Base-by-base conservation (phyloP, 192 early-diverging fungal genomes). In the Lobosporangium transversale region DNA sequence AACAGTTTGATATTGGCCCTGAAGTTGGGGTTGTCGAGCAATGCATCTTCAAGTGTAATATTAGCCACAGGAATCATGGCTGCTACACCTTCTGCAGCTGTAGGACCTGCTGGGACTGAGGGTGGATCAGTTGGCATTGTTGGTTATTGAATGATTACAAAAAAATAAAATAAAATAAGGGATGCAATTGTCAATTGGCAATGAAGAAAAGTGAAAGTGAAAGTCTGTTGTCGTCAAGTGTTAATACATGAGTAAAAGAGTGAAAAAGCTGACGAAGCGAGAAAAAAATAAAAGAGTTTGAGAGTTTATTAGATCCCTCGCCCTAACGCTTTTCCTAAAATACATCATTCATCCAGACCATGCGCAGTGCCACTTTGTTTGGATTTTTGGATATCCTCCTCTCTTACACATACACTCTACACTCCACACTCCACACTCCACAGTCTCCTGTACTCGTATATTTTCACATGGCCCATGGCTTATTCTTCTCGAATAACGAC, bases 11-110 rank as follows among this genome's bases (percentile, higher is more conserved):
- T 73, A 63, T 85, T 88, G 53, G 84, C 79, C 6, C 86, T 79
- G 49, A 81, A 88, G 30, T 79, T 81, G 30, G 86, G 86, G 6
- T 85, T 81, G 57, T 88, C 86, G 7, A 81, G 54, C 44, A 88
- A 44, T 1, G 85, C 81, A 62, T 88, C 86, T 35, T 83, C 81
- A 10, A 86, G 53, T 2, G 84, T 85, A 6, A 87, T 60, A 53
- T 63, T 70, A 53, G 57, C 68, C 12, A 81, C 48, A 9, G 73
- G 62, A 45, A 75, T 66, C 73, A 76, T 69, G 12, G 79, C 62
- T 12, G 79, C 58, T 1, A 76, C 58, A 23, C 73, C 73, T 20
- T 76, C 73, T 15, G 73, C 30, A 14, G 44, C 30, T 2, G 45
- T 50, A n/a, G 64, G 58, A 0, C 63, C 64, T 30, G 63, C 20